These are phyloP conservation scores for Solanum arcanum DNA, from an alignment of 257 asterid species.

Conservation along the genomic window DNA sequence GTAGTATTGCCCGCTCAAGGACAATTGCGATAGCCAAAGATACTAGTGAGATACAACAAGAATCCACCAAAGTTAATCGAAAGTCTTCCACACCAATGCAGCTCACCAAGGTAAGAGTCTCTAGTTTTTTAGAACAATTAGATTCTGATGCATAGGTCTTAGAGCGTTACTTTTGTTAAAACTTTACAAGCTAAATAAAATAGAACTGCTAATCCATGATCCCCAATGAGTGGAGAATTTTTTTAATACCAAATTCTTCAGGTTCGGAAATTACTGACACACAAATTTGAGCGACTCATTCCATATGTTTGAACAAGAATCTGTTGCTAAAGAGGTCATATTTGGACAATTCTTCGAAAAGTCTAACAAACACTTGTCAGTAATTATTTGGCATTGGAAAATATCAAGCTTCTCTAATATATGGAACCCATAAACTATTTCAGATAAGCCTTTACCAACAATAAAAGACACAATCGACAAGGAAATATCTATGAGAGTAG, in stretches of 20 bases:
- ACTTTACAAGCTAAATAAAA: slow-evolving; percentile 48
- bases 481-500: neutral
- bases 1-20: slow-evolving; percentile 42
- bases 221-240: neutral
- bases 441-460: neutral
- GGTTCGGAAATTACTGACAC: neutral
- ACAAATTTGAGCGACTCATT: too few species aligned
- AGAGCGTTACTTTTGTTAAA: slow-evolving; percentile 42
- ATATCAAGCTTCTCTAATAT: neutral
- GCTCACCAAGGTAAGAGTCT: slow-evolving; percentile 47
- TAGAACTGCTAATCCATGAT: slow-evolving; percentile 9
- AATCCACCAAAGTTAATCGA: slow-evolving; percentile 15
- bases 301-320: neutral
- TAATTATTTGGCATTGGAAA: neutral
- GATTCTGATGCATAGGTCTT: slow-evolving; percentile 7
- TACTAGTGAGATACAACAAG: slow-evolving; percentile 24
- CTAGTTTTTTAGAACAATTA: slow-evolving; percentile 38
- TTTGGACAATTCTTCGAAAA: too few species aligned
- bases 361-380: neutral
- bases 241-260: too few species aligned
- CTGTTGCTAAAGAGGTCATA: neutral
- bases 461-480: neutral
- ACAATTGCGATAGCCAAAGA: slow-evolving; percentile 57
- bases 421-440: neutral
- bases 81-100: slow-evolving; percentile 57